Base-by-base conservation (phyloP, 2,329 filamentous ascomycete species). In the Raffaelea deltoideospora region DNA sequence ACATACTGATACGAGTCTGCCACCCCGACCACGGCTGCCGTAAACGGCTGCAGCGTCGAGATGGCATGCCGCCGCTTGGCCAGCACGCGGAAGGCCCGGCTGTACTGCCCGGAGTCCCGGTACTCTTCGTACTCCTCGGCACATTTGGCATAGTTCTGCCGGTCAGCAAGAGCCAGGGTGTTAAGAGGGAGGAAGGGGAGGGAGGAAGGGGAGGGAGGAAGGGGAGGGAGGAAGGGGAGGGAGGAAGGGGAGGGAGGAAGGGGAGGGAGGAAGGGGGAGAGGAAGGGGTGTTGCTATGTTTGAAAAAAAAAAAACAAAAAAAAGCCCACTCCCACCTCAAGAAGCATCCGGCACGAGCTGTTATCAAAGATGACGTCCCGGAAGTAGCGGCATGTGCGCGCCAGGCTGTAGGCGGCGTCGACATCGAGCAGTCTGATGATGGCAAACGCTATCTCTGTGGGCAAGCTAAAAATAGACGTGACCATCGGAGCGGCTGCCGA, bases 371-470 rank as follows among this genome's bases (percentile, higher is more conserved):
- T 49, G 10, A 75, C 49, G 23, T 56, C 61, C 39, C 59, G 55
- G 23, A 82, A 60, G 17, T 62, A 58, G 6, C 53, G 60, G 42
- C 69, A 72, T 30, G 63, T 64, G 32, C 62, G 58, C 29, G 67
- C 65, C 31, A 81, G 55, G 42, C 67, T 60, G 40, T 74, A 64
- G 28, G 72, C 60, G 44, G 79, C 73, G 33, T 72, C 63, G 20
- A 76, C 55, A 15, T 67, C 59, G 26, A 83, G 59, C 38, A 61
- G 55, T 7, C 58, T 57, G 8, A 67, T 61, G 35, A 82, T 65
- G 35, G 69, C 63, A 34, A 69, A 68, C 21, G 79, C 55, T n/a
- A 82, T 59, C 53, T 83, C 79, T 48, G 70, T 75, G 0, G 78
- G 76, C 11, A 82, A 40, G 14, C 40, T 44, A 26, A 51, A 40